Evolutionary conservation across 2,329 filamentous ascomycete genomes (phyloP), one percentile per base, ranked within the genome.

Genomic region (Sporothrix dimorphospora): DNA sequence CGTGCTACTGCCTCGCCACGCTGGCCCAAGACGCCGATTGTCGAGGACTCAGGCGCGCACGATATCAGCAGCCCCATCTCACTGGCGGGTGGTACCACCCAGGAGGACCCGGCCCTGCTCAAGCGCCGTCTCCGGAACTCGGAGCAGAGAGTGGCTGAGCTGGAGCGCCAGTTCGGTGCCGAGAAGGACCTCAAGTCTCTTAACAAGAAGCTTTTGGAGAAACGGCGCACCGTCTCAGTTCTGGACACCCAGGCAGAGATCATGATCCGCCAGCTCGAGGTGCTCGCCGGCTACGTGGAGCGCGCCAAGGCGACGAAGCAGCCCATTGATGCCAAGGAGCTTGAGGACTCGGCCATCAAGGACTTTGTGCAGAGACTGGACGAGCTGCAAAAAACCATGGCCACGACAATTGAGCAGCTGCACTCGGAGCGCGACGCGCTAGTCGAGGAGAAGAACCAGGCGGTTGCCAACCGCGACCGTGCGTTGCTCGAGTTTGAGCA

Each of bases 401-500:
- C 87, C 30, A 82, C 84, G 3, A 80, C 83, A 19, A 86, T 91
- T 49, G 89, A 90, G 79, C 84, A 87, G 75, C 83, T 91, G 34
- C 87, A 90, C 73, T 83, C 87, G 49, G 93, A 95, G 81, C 90
- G 94, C 73, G 94, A 96, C 78, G 89, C 93, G 75, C 82, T 98
- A 14, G 83, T 94, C 0, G 94, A 97, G 71, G 94, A 98, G 80
- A 94, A 95, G 79, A 90, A 91, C 72, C 91, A 91, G 77, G 88
- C 97, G 30, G 89, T 92, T 51, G 91, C 92, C 69, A 92, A 96
- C 83, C 94, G 97, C 77, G 95, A 98, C 81, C 94, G 96, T 79
- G 94, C 94, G 16, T 91, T 98, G 77, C 90, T 97, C 78, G 96
- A 99, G 79, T 98, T 98, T 78, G 96, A 98, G 83, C 94, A 97